A percentile compares a stretch with the other conserved stretches of the same genome.
Conservation (phyloP, 2,329 filamentous ascomycete species). For the Fusarium transvaalense region DNA sequence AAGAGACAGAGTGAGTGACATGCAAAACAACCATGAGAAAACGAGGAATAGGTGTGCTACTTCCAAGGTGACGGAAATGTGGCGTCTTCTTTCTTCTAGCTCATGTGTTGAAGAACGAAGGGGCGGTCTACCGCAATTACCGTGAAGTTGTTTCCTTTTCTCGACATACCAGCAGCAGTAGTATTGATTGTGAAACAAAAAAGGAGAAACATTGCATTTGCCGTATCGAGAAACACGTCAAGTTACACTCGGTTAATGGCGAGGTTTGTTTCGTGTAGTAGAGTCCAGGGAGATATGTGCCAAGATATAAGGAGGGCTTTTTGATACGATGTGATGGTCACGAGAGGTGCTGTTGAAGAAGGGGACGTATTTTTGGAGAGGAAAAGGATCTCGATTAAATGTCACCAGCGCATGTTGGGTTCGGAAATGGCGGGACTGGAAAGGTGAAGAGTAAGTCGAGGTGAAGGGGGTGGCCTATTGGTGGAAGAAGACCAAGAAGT, state of each 20-base stretch:
- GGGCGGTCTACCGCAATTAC: neutral
- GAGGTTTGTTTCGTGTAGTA: neutral
- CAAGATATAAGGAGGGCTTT: conserved; percentile 7
- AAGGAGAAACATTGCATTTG: neutral
- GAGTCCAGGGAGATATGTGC: neutral
- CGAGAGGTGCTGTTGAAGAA: conserved; percentile 4
- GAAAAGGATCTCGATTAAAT: neutral
- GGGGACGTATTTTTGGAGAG: neutral
- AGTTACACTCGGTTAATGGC: conserved; percentile 12
- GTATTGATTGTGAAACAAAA: neutral
- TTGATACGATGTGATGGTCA: conserved; percentile 27
- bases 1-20: too few relatives aligned
- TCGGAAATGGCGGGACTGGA: conserved; percentile 17
- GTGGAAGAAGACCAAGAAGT: neutral
- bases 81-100: conserved; percentile 29
- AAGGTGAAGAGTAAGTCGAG: neutral
- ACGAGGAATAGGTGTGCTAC: neutral
- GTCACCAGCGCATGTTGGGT: neutral
- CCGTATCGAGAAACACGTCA: neutral
- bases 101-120: conserved; percentile 7
- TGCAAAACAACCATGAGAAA: neutral
- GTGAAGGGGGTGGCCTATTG: neutral
- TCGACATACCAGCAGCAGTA: neutral
- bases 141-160: neutral
- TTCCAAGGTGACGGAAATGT: conserved; percentile 23